Base-by-base conservation (phyloP, 352 stramenopile species). In the Globisporangium viniferum region DNA sequence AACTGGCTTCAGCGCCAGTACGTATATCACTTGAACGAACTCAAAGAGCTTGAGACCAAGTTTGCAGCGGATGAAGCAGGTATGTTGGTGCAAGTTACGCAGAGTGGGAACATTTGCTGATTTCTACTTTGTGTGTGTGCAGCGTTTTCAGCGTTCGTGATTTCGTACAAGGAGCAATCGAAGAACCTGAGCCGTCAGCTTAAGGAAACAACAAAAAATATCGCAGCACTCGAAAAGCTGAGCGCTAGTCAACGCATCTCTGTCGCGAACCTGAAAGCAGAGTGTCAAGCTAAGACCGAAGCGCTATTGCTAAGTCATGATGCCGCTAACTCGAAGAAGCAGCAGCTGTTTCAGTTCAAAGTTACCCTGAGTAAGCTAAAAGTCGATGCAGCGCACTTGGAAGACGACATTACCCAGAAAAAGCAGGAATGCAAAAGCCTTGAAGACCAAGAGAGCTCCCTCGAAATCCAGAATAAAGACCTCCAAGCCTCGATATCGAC, bases 1-100 rank as follows among this genome's bases (percentile, higher is more conserved):
- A 56, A 59, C 48, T 66, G 61, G 61, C 48, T 66, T 48, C 61
- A 66, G 46, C 61, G 61, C 29, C 61, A 59, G 24, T 35, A 66
- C 5, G 24, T 57, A 5, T 66, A 66, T 35, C 61, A 58, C 35
- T 10, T 35, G 49, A 59, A 66, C 35, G 61, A 66, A 35, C 61
- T 66, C 18, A 66, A 59, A 29, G 61, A 59, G 33, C 48, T 66
- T 2, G 20, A 59, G 48, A 27, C 31, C 9, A 66, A 66, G 48
- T 14, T 48, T 29, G 35, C 61, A 53, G 33, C 49, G 2, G 61
- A 66, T 10, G 61, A 66, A 58, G 61, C 48, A 66, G 61, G 61
- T 66, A n/a, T 39, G 31, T 2, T 44, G 29, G 24, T 41, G 33
- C 27, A 1, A 41, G 29, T 35, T 46, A 22, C 5, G 15, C 41